Base-by-base conservation (phyloP, 1,139 yeast genomes). In the Tardiomyces digboiensis region DNA sequence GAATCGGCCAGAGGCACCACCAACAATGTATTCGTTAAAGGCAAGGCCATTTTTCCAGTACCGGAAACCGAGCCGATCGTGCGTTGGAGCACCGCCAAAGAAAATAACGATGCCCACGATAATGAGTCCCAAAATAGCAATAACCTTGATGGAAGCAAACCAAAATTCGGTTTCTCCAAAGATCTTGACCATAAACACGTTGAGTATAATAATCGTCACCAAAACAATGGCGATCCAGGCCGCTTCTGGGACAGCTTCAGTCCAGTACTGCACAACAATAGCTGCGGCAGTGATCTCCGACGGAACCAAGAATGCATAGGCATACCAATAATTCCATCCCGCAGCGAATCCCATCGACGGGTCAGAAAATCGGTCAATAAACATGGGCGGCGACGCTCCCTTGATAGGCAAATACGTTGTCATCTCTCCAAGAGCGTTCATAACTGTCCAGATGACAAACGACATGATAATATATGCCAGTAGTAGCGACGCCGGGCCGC, bases 371-470 rank as follows among this genome's bases (percentile, higher is more conserved):
- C 29, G 45, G 3, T 85, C 68, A 29, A 86, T 76, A 61, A 79
- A 84, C 46, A 82, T 76, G 39, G 82, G 74, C 63, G 83, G 85
- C 1, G 89, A 85, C 3, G 57, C 54, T 54, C 95, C 95, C 45
- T 82, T 71, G 40, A 85, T 79, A 37, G 93, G 89, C 63, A 80
- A 83, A n/a, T 80, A 72, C 36, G 83, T 84, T 40, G 93, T 87
- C 59, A 86, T 61, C 64, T 87, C 96, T 51, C 95, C 93, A 45
- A 87, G 76, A n/a, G 91, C 80, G 60, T 84, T 89, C 56, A 85
- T 81, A 40, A 85, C 82, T 55, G 78, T 75, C 65, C 77, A 83
- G 55, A 87, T 62, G 52, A 85, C 76, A 75, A 82, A 72, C 7
- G 82, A 69, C 39, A 88, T 84, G 50, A 83, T 73, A 40, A 80